Conservation (phyloP, 257 asterid species). For the Echites panduratus region DNA sequence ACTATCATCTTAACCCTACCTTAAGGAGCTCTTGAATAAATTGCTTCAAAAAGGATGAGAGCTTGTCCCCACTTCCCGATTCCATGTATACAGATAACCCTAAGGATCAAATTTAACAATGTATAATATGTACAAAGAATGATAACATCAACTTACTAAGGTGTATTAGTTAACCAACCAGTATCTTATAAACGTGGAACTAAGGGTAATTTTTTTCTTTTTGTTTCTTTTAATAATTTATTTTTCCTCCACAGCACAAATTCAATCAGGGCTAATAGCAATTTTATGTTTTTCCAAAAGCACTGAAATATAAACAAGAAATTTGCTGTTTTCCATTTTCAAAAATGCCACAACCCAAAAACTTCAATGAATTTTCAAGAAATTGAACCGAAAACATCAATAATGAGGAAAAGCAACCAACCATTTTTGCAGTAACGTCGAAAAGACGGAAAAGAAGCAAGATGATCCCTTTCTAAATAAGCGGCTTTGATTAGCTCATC, state of each 20-base stretch:
- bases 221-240: too few relatives aligned
- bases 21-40: slow-evolving; percentile 65
- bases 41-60: slow-evolving; percentile 44
- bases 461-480: slow-evolving; percentile 46
- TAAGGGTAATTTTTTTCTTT: neutral
- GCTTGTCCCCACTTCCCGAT: slow-evolving; percentile 65
- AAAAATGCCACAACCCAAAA: neutral
- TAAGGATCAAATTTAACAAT: slow-evolving; percentile 22
- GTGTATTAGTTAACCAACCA: neutral
- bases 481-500: slow-evolving; percentile 47
- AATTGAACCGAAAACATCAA: neutral
- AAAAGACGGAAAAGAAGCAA: slow-evolving; percentile 47
- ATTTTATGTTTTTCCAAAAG: neutral
- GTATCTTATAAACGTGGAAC: neutral
- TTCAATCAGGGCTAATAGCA: neutral
- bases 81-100: slow-evolving; percentile 53
- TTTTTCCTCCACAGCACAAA: neutral
- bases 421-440: slow-evolving; percentile 51
- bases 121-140: neutral
- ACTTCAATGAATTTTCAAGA: neutral
- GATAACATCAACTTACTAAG: neutral
- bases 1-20: slow-evolving; percentile 32
- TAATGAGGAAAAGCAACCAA: slow-evolving; percentile 12
- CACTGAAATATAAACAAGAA: neutral
- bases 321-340: neutral